phyloP scores from a whole-genome alignment of 441 rosid species.

The Populus tomentosa region DNA sequence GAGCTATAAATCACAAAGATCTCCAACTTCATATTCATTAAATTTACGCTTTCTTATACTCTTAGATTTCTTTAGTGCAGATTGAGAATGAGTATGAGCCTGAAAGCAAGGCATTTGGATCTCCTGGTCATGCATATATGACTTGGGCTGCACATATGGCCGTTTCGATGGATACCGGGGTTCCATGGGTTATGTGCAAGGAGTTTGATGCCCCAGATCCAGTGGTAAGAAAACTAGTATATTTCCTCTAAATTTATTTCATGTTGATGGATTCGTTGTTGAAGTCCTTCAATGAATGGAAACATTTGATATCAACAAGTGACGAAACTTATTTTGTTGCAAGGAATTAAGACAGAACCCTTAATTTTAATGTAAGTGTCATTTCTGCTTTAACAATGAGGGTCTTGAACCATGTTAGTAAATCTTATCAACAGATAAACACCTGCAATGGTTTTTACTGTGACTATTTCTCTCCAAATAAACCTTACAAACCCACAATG shows the following conservation, averaged over 20 bases:
- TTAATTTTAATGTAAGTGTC: background rate
- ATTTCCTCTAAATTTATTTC: conserved; percentile 8
- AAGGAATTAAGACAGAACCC: background rate
- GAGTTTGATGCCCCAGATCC: conserved; percentile 87
- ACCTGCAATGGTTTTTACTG: conserved; percentile 80
- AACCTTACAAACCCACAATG: conserved; percentile 61
- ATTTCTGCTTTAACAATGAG: background rate
- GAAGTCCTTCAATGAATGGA: background rate
- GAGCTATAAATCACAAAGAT: background rate
- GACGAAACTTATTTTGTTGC: background rate
- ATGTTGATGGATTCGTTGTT: background rate
- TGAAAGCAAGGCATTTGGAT: conserved; percentile 40
- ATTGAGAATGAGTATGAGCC: conserved; percentile 78
- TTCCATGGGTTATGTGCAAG: conserved; percentile 94
- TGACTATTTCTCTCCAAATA: conserved; percentile 64
- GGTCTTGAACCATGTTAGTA: background rate
- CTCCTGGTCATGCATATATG: conserved; percentile 52
- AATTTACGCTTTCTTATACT: background rate
- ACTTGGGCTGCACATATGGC: conserved; percentile 88
- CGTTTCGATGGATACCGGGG: conserved; percentile 55
- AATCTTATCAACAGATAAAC: conserved; percentile 37
- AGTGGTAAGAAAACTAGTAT: conserved; percentile 33
- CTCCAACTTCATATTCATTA: background rate
- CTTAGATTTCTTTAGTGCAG: conserved; percentile 5
- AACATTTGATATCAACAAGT: background rate